Evolutionary conservation across 176 grass and related monocot genomes (phyloP).

Genomic region (Ananas comosus): DNA sequence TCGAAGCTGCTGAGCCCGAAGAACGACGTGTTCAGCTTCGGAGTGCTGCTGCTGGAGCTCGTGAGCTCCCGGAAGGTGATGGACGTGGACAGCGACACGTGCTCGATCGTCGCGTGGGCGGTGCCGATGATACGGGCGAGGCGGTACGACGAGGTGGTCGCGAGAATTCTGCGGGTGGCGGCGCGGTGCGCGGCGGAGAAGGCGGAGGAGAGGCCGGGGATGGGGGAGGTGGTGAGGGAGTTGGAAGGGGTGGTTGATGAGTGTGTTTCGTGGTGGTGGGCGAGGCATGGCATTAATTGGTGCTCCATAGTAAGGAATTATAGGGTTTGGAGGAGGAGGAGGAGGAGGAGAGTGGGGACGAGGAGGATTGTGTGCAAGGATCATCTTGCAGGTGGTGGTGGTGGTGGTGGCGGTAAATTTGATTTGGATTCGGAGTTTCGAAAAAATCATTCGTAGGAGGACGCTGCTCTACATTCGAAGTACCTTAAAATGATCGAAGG

Average conservation of each 20-base stretch:
- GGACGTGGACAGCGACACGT: constrained; percentile 55
- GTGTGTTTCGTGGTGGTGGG: constrained; percentile 17
- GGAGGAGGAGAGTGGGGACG: constrained; percentile 31
- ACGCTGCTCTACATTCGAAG: too few relatives aligned
- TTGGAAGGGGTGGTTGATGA: constrained; percentile 38
- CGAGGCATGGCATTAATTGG: neutral
- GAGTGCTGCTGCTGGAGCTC: constrained; percentile 79
- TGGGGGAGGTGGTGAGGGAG: constrained; percentile 65
- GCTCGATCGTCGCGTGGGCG: constrained; percentile 72
- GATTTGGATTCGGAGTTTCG: neutral
- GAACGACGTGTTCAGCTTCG: constrained; percentile 97
- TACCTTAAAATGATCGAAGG: too few relatives aligned
- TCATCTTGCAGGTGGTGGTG: constrained; percentile 24
- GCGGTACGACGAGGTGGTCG: constrained; percentile 22
- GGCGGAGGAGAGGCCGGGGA: constrained; percentile 38
- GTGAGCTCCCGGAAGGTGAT: constrained; percentile 89
- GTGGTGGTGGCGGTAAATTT: neutral
- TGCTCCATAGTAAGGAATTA: constrained; percentile 22
- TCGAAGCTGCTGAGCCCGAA: constrained; percentile 45
- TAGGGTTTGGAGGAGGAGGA: constrained; percentile 37
- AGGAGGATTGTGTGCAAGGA: constrained; percentile 78
- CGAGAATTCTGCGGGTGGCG: constrained; percentile 40
- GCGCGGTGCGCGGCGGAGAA: constrained; percentile 53
- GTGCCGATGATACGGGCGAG: constrained; percentile 27
- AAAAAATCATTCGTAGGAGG: too few relatives aligned